Percentiles rank a stretch among this genome's conserved stretches.
Conservation (phyloP, 768 basidiomycete genomes). For the Strobilomyces echinocephalus region DNA sequence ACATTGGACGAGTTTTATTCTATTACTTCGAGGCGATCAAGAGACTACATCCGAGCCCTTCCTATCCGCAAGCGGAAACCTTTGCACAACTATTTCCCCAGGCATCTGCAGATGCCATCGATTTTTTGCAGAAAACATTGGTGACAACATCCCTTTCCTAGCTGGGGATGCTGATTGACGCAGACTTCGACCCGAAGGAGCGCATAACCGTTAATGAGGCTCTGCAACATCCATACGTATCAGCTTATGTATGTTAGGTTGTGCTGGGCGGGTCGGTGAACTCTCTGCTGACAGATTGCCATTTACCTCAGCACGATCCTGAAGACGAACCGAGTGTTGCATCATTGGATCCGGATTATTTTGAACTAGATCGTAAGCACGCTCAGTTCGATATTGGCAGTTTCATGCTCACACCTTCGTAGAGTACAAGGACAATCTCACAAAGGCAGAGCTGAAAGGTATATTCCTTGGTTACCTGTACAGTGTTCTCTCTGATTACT, state of each 20-base stretch:
- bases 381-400: not conserved
- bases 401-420: slow-evolving; percentile 7
- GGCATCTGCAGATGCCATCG: slow-evolving; percentile 67
- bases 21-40: slow-evolving; percentile 78
- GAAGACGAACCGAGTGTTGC: slow-evolving; percentile 85
- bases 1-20: slow-evolving; percentile 90
- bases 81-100: slow-evolving; percentile 75
- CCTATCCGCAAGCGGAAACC: slow-evolving; percentile 75
- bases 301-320: slow-evolving; percentile 61
- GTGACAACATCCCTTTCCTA: slow-evolving; percentile 30
- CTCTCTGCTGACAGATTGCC: slow-evolving; percentile 1
- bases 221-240: slow-evolving; percentile 75
- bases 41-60: slow-evolving; percentile 71
- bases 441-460: slow-evolving; percentile 69
- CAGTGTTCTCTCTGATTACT: slow-evolving; percentile 6
- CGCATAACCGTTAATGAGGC: slow-evolving; percentile 80
- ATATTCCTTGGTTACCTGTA: not conserved
- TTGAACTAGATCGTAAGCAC: slow-evolving; percentile 79
- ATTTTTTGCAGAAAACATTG: slow-evolving; percentile 69
- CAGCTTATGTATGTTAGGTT: slow-evolving; percentile 55
- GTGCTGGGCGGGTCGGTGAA: not conserved
- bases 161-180: not conserved
- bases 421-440: slow-evolving; percentile 73
- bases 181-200: slow-evolving; percentile 88
- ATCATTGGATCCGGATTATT: slow-evolving; percentile 79